Evolutionary conservation across 495 filamentous ascomycete genomes (phyloP), one percentile per base, ranked within the genome.

Genomic region (Hyaloscypha variabilis): DNA sequence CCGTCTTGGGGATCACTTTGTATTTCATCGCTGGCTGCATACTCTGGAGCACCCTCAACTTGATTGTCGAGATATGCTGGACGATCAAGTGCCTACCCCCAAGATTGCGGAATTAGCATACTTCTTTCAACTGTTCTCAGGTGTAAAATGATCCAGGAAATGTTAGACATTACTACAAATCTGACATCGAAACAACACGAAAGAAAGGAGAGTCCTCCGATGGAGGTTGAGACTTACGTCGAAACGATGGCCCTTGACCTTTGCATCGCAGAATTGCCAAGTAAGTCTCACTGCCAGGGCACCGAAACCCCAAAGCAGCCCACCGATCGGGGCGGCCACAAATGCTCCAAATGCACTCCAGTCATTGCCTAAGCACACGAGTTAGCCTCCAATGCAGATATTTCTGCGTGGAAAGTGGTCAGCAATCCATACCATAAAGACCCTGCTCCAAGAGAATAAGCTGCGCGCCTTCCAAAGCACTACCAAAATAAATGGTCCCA

Each of bases 281-380:
- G 72, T 67, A 8, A 91, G 68, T 23, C 90, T 81, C 28, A 85
- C 64, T 21, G 67, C 79, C 29, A 88, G 78, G 19, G 87, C 88
- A 19, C 78, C 83, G 51, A 85, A 81, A 19, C 83, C 87, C 85
- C 88, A 93, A 36, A 93, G 75, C 13, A 93, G 60, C 8, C 89
- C 88, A 8, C 90, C 90, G 19, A 91, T 68, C 1, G 90, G 90
- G 6, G 88, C 88, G n/a, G 87, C 90, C 13, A 91, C 81, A 60
- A 92, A 93, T n/a, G 89, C 89, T 57, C 90, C 90, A 70, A 93
- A 93, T 8, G 82, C 87, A 65, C 85, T 87, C 90, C 90, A 93
- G 69, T 91, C 90, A 49, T 84, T 79, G 0, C 78, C n/a, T n/a
- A n/a, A n/a, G n/a, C n/a, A n/a, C n/a, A n/a, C n/a, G n/a, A n/a